phyloP scores from a whole-genome alignment of 2,329 filamentous ascomycete genomes.

The Monilinia fructigena region DNA sequence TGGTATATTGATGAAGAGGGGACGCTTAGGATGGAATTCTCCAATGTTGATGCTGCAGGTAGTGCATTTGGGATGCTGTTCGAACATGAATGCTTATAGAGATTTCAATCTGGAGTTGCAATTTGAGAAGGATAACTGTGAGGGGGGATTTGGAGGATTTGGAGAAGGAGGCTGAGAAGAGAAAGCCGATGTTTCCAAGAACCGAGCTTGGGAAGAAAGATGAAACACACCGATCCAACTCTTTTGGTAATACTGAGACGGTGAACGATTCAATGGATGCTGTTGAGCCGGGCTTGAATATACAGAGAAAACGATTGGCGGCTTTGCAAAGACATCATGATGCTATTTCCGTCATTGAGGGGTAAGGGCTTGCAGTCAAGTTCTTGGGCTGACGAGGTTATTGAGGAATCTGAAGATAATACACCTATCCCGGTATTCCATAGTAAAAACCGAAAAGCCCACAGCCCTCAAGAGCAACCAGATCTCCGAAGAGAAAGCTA shows the following conservation, averaged over 20 bases:
- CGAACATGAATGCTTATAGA: conserved; percentile 23
- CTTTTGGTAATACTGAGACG: background rate
- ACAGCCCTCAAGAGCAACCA: background rate
- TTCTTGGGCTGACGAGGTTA: conserved; percentile 35
- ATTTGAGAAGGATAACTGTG: conserved; percentile 34
- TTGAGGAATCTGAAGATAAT: conserved; percentile 14
- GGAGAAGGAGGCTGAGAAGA: conserved; percentile 1
- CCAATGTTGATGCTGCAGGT: conserved; percentile 28
- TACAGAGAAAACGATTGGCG: conserved; percentile 25
- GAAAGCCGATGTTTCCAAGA: conserved; percentile 10
- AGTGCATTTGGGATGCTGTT: conserved; percentile 28
- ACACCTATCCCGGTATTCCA: too few species aligned
- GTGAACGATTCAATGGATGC: background rate
- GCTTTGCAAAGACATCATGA: conserved; percentile 27
- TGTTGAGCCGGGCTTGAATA: background rate
- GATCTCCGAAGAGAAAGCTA: background rate
- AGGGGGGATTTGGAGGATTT: conserved; percentile 32
- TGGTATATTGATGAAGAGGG: conserved; percentile 29
- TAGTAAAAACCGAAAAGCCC: background rate
- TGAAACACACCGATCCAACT: background rate
- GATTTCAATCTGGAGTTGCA: conserved; percentile 22
- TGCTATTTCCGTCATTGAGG: conserved; percentile 30
- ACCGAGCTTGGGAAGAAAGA: background rate
- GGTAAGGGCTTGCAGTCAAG: conserved; percentile 24
- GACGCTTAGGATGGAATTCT: conserved; percentile 34